These are phyloP conservation scores for Calonectria naviculata DNA, from an alignment of 2,329 filamentous ascomycete species.

Conservation along the genomic window DNA sequence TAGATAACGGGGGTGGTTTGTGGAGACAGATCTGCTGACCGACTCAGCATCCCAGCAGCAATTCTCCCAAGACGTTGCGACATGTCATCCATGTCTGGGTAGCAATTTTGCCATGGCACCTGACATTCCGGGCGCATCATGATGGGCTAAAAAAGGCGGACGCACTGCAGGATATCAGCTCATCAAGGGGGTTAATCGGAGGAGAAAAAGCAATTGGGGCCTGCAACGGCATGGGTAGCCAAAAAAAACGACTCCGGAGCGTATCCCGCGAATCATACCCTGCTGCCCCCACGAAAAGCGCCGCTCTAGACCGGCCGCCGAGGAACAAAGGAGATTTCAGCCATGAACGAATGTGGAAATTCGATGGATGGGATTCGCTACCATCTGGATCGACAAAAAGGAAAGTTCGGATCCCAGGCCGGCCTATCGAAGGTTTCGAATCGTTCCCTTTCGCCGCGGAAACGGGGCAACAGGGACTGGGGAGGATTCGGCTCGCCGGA, in stretches of 20 bases:
- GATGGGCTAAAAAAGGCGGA: background rate
- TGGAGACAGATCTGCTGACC: constrained; percentile 21
- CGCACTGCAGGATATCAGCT: constrained; percentile 10
- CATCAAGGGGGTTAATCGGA: constrained; percentile 20
- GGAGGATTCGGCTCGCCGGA: background rate
- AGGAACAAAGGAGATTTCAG: background rate
- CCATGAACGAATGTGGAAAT: constrained; percentile 4
- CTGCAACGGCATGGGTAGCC: background rate
- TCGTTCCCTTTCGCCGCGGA: background rate
- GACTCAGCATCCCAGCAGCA: constrained; percentile 13
- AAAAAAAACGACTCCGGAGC: background rate
- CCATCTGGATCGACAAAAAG: background rate
- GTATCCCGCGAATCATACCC: background rate
- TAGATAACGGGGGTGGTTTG: background rate
- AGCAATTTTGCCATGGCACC: background rate
- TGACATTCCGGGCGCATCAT: background rate
- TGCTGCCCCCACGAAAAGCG: constrained; percentile 4
- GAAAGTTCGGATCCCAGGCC: background rate
- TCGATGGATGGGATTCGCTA: constrained; percentile 7
- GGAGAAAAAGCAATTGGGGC: constrained; percentile 34
- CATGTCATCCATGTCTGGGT: constrained; percentile 9
- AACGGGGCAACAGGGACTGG: background rate
- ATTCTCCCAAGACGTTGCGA: constrained; percentile 9
- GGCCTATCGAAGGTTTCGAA: background rate
- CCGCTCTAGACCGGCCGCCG: background rate